Conservation (phyloP, 352 stramenopile species). For the Pythium folliculosum region DNA sequence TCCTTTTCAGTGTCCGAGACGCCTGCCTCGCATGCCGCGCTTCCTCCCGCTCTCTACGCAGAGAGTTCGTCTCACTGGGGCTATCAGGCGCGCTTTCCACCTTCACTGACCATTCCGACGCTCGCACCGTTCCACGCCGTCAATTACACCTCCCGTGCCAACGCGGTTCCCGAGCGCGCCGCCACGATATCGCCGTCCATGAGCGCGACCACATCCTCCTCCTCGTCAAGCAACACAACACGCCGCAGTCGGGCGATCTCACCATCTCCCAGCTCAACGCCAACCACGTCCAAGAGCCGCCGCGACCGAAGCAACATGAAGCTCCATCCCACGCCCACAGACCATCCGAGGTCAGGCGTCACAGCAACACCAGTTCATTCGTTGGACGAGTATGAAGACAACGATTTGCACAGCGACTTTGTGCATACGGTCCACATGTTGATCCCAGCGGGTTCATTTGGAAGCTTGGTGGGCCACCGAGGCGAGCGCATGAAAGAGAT, state of each 20-base stretch:
- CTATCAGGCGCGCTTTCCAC: conserved; percentile 18
- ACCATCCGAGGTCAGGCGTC: too few relatives aligned
- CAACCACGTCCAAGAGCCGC: background rate
- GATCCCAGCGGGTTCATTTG: conserved; percentile 52
- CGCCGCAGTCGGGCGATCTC: background rate
- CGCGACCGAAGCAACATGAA: too few relatives aligned
- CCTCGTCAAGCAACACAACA: conserved; percentile 17
- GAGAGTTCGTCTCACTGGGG: background rate
- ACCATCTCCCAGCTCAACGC: background rate
- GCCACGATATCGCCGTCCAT: conserved; percentile 22
- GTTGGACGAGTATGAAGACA: conserved; percentile 60
- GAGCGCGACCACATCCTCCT: conserved; percentile 22
- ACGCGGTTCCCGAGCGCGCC: background rate
- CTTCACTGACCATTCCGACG: conserved; percentile 10
- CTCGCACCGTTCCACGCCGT: background rate
- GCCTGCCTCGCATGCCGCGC: background rate
- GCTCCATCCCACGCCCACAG: too few relatives aligned
- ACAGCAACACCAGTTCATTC: conserved; percentile 11
- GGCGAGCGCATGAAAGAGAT: conserved; percentile 55
- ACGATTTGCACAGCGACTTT: conserved; percentile 55
- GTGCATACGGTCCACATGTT: conserved; percentile 65
- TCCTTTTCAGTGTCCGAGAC: background rate
- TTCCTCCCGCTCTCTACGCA: background rate
- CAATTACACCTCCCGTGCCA: conserved; percentile 1
- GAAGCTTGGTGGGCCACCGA: conserved; percentile 51